Evolutionary conservation across 2,329 filamentous ascomycete species (phyloP).

Genomic region (Colletotrichum neosansevieriae): DNA sequence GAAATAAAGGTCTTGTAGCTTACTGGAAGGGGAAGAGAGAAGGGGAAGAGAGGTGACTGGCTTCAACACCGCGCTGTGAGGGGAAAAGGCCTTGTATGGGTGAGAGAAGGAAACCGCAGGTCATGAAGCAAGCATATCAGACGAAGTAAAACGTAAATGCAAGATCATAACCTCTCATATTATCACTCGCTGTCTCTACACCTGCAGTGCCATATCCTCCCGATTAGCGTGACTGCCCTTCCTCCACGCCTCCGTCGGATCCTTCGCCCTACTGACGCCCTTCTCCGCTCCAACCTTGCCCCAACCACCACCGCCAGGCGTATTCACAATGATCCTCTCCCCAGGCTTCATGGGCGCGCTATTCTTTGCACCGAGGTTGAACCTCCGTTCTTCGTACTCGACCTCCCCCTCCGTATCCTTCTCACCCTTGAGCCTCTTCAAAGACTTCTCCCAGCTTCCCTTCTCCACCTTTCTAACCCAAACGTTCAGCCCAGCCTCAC

Average conservation of each 20-base stretch:
- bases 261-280: conserved; percentile 60
- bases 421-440: conserved; percentile 52
- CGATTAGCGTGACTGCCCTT: conserved; percentile 68
- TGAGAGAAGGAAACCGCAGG: too few relatives aligned
- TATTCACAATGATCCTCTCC: conserved; percentile 81
- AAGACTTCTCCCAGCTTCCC: conserved; percentile 61
- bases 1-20: too few relatives aligned
- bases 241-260: conserved; percentile 67
- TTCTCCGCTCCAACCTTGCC: conserved; percentile 71
- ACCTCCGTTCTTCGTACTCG: conserved; percentile 69
- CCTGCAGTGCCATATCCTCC: conserved; percentile 71
- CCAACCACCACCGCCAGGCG: conserved; percentile 85
- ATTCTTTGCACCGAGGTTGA: conserved; percentile 85
- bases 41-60: too few relatives aligned
- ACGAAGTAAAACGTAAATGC: too few relatives aligned
- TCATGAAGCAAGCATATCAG: too few relatives aligned
- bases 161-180: background rate
- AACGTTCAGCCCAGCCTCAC: conserved; percentile 82
- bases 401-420: conserved; percentile 47
- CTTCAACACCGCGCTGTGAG: too few relatives aligned
- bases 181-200: conserved; percentile 46
- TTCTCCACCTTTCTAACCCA: conserved; percentile 83
- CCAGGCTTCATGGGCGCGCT: conserved; percentile 81
- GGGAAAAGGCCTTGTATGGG: too few relatives aligned
- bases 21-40: too few relatives aligned